Conservation (phyloP, 2,329 filamentous ascomycete species). For the Camillea tinctor region DNA sequence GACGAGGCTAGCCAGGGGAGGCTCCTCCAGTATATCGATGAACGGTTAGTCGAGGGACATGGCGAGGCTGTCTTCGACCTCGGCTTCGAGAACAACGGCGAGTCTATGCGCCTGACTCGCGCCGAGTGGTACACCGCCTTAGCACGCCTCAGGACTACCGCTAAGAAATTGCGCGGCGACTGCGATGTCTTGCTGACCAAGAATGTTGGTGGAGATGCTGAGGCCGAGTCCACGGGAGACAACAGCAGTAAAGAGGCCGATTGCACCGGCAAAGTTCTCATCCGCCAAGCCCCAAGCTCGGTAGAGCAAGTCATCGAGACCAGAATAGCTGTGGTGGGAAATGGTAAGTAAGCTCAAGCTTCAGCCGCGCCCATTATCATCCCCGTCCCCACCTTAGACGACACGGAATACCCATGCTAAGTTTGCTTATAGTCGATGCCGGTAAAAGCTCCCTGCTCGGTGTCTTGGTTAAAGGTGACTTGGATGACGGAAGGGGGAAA, state of each 20-base stretch:
- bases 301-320: constrained; percentile 93
- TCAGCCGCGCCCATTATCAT: constrained; percentile 3
- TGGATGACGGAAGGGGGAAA: constrained; percentile 92
- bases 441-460: constrained; percentile 96
- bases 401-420: constrained; percentile 14
- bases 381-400: neutral
- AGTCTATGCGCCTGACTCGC: constrained; percentile 74
- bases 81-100: constrained; percentile 85
- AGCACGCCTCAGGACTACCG: constrained; percentile 62
- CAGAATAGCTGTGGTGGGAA: constrained; percentile 92
- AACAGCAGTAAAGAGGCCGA: constrained; percentile 65
- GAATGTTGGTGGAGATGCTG: constrained; percentile 77
- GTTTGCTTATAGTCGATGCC: constrained; percentile 68
- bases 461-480: constrained; percentile 89
- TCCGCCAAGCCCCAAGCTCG: constrained; percentile 70
- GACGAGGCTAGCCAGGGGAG: constrained; percentile 61
- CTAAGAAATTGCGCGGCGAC: constrained; percentile 66
- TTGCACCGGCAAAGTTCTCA: constrained; percentile 81
- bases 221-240: constrained; percentile 57
- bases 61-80: constrained; percentile 91
- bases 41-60: constrained; percentile 76
- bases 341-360: constrained; percentile 54
- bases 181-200: constrained; percentile 84
- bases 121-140: constrained; percentile 75
- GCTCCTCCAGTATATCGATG: constrained; percentile 64